Evolutionary conservation across 2,329 filamentous ascomycete genomes (phyloP), one percentile per base, ranked within the genome.

Genomic region (Alternaria alternata): DNA sequence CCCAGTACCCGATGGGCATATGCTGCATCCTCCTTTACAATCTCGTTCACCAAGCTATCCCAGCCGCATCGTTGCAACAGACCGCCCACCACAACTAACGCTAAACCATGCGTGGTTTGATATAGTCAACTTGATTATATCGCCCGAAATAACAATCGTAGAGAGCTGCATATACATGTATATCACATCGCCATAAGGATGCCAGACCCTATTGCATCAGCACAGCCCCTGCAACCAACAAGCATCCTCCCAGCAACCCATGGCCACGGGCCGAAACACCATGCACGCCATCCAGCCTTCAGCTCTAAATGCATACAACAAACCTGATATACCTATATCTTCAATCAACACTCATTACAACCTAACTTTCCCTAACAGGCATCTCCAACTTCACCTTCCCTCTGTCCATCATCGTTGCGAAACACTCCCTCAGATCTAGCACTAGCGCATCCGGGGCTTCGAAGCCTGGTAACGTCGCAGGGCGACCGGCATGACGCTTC

Each of bases 391-490:
- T 51, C n/a, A 64, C 36, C 53, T 51, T 54, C 8, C 62, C 62
- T 18, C 63, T 54, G 43, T 62, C 39, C 47, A 64, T 52, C 44
- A 72, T 66, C 49, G 56, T 69, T 42, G 63, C 69, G 51, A 77
- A 80, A 62, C 78, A 78, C 55, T 81, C 80, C 57, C 79, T 73
- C 58, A 82, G 60, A 68, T 83, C 80, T 30, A 74, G 57, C 16
- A 81, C 78, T 36, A 82, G 65, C 36, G 78, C 68, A 28, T 75
- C 74, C 2, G 80, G 77, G 22, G 72, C 71, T 58, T 82, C 80
- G 77, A 79, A 82, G 20, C 77, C 76, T 2, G 80, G 73, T 58
- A 75, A 73, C 53, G 69, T 61, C 16, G 71, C 76, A 22, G 66
- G 65, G 16, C 71, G 72, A 38, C 44, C 44, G 5, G 74, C 74